Base-by-base conservation (phyloP, 345 rosid species). In the Microcos paniculata region DNA sequence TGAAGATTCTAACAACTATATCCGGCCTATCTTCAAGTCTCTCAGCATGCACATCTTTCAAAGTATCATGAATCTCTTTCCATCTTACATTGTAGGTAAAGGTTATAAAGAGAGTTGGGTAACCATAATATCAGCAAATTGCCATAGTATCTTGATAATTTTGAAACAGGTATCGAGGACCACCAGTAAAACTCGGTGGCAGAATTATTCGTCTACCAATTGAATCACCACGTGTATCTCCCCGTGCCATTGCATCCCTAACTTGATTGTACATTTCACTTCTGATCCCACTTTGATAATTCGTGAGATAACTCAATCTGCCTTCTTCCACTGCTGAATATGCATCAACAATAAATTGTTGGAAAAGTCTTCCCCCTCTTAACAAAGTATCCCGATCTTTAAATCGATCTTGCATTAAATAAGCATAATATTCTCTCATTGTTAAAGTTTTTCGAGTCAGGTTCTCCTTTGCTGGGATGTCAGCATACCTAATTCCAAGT, bases 261-360 rank as follows among this genome's bases (percentile, higher is more conserved):
- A 75, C 1, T 8, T 62, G 62, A 0, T n/a, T 0, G 6, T 28
- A 75, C 2, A 75, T 16, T 4, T 75, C 62, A 8, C 33, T 11
- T 28, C 62, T 13, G 16, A 75, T 11, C 3, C 24, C 13, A 8
- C 4, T 21, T 13, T 75, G 51, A 49, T 75, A 26, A 4, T 45
- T 4, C 18, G 46, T 46, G 3, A 63, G 15, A 31, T 42, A 75
- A 10, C 0, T 1, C 0, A 75, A 23, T 1, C 71, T 45, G 0
- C 6, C 19, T 62, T 75, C 71, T 64, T 75, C 71, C 0, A 75
- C 45, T 8, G 33, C 12, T 9, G 23, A 18, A 12, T 13, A 75
- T 15, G 71, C 46, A 49, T 75, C 62, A 16, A 64, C 49, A 26
- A 75, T 63, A 21, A 26, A 75, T 35, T 46, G 71, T n/a, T 62